Evolutionary conservation across 352 stramenopile genomes (phyloP), one percentile per base, ranked within the genome.

Genomic region (Paralagenidium karlingii): DNA sequence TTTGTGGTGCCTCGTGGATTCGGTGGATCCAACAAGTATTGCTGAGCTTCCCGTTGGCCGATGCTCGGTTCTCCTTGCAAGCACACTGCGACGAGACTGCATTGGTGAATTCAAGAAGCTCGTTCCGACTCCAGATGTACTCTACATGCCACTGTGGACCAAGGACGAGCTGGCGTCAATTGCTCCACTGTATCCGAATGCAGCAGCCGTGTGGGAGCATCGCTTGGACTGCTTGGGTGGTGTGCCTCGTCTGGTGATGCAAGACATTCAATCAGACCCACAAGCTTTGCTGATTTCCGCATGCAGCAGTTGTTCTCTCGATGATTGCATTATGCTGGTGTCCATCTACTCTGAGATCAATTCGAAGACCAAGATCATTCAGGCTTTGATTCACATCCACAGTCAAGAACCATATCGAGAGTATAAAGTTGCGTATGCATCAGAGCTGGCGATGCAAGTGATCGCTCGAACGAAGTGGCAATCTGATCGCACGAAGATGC

Each of bases 91-190:
- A 38, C 47, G 47, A 31, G 55, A 64, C 26, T 51, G 30, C 32
- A 58, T 64, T 41, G 38, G 29, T 46, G 43, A 60, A 45, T 64
- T 58, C 44, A 56, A 53, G 48, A 60, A 64, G 36, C 51, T 53
- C 16, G 29, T 13, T 45, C 55, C 47, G 7, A 51, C 36, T 52
- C 47, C 47, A 47, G 20, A 60, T 40, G 44, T 55, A 9, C 58
- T 53, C 31, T 55, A 58, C 39, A 58, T 61, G 55, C 42, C 55
- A 43, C 25, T 55, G 40, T 58, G 51, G 55, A 51, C 51, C 12
- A 47, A 42, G 29, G 46, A 58, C 45, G 47, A 65, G 51, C 55
- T 61, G 1, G 15, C 28, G 25, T 33, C 4, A 27, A 51, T 59
- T 47, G 41, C 40, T 49, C 33, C 37, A 16, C 24, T 53, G 32